These are phyloP conservation scores for Uronychia binucleata DNA, from an alignment of 73 alveolate species.

Conservation along the genomic window DNA sequence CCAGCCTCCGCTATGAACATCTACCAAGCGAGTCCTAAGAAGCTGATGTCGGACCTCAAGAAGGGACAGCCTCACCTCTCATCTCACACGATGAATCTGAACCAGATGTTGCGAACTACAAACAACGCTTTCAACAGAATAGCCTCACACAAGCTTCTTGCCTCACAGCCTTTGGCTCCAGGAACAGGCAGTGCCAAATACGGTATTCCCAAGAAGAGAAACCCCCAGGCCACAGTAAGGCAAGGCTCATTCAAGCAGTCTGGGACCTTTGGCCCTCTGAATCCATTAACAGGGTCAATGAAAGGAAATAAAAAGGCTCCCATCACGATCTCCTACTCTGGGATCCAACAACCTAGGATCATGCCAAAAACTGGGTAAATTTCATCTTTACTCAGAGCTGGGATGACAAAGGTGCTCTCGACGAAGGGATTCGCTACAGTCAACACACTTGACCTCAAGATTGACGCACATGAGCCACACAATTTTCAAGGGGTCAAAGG, in stretches of 20 bases:
- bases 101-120: too few species aligned
- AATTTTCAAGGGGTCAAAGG: background rate
- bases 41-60: too few species aligned
- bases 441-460: background rate
- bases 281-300: background rate
- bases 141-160: too few species aligned
- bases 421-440: background rate
- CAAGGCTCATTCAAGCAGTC: background rate
- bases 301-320: background rate
- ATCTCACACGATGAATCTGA: too few species aligned
- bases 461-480: background rate
- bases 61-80: too few species aligned
- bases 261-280: background rate
- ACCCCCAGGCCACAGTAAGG: background rate
- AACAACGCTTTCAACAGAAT: too few species aligned
- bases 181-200: too few species aligned
- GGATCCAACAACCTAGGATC: background rate
- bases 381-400: too few species aligned
- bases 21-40: too few species aligned
- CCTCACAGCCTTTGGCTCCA: too few species aligned
- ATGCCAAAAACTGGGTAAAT: too few species aligned
- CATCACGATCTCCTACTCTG: background rate
- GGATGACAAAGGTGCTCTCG: background rate
- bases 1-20: too few species aligned
- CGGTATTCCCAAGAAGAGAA: background rate